These are phyloP conservation scores for Podila horticola DNA, from an alignment of 192 early-diverging fungal species.

Conservation along the genomic window DNA sequence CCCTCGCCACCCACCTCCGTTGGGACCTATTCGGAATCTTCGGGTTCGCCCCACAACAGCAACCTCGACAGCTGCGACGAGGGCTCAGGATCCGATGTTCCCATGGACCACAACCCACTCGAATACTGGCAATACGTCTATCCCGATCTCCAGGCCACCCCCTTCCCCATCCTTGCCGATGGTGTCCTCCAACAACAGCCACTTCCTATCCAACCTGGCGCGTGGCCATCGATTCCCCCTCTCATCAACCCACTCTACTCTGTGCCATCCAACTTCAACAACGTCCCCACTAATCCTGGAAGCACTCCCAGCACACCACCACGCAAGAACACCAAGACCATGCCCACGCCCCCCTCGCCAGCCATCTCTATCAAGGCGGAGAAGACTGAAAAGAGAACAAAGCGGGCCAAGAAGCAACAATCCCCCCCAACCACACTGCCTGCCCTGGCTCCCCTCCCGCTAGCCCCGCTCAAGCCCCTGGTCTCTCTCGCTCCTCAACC, in stretches of 20 bases:
- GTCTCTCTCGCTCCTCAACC: conserved; percentile 38
- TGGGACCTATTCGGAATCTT: conserved; percentile 45
- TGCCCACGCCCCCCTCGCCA: conserved; percentile 28
- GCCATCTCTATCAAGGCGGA: conserved; percentile 26
- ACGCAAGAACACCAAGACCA: not conserved
- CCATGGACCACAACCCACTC: conserved; percentile 35
- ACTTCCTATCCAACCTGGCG: conserved; percentile 31
- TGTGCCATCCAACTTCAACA: not conserved
- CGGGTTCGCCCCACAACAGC: conserved; percentile 41
- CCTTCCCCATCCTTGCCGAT: not conserved
- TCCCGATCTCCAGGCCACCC: conserved; percentile 18
- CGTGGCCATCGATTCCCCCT: conserved; percentile 31
- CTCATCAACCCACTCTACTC: conserved; percentile 11
- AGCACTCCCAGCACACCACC: not conserved
- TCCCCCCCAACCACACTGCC: conserved; percentile 9
- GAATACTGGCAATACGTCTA: conserved; percentile 52
- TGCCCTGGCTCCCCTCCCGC: conserved; percentile 13
- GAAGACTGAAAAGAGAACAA: conserved; percentile 27
- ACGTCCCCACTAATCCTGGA: not conserved
- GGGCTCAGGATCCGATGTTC: conserved; percentile 35
- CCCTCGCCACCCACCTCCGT: conserved; percentile 47
- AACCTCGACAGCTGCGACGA: conserved; percentile 43
- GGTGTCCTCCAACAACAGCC: conserved; percentile 10
- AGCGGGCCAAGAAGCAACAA: conserved; percentile 38
- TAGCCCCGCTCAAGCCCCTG: conserved; percentile 49